Evolutionary conservation across 805 yeast species (phyloP), one percentile per base, ranked within the genome.

Genomic region (Ogataea ganodermae): DNA sequence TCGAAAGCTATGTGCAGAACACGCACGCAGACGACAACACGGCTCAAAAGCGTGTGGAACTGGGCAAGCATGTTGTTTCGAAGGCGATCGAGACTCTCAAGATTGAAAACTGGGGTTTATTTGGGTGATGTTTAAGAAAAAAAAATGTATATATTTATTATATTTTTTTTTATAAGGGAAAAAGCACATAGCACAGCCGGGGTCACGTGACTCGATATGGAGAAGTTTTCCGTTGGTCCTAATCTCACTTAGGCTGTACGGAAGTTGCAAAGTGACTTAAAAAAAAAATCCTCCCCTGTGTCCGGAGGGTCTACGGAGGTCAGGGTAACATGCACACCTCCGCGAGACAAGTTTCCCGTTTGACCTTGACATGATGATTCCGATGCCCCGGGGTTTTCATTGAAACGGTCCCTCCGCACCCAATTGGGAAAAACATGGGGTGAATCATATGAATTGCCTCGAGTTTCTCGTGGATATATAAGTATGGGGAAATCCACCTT

Each of bases 51-150:
- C 65, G 72, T 50, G 61, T 70, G n/a, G 45, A 53, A 1, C 39
- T 52, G 4, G 72, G 62, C 6, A 53, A 60, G 20, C 31, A 22
- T 1, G 61, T 61, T 2, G 62, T 71, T 3, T 40, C 45, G 17
- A 52, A 52, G n/a, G 50, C 61, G 8, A 33, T 70, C 3, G 45
- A 47, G 12, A 56, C 64, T 9, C 58, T 75, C 35, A 59, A 64
- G 37, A 69, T 81, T n/a, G 58, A 66, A 17, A 70, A 77, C 51
- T 78, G 83, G 81, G 60, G 56, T 1, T 61, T 79, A 23, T 79
- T 79, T 58, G 75, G 73, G 2, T 68, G 35, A 39, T 10, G 33
- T 22, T 22, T 7, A n/a, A n/a, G n/a, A n/a, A n/a, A n/a, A n/a
- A n/a, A n/a, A n/a, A n/a, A n/a, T n/a, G n/a, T n/a, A n/a, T n/a